Percentiles rank a stretch among this genome's conserved stretches.
These are phyloP conservation scores for Calonectria pseudoturangicola DNA, from an alignment of 2,329 filamentous ascomycete genomes.

Conservation along the genomic window DNA sequence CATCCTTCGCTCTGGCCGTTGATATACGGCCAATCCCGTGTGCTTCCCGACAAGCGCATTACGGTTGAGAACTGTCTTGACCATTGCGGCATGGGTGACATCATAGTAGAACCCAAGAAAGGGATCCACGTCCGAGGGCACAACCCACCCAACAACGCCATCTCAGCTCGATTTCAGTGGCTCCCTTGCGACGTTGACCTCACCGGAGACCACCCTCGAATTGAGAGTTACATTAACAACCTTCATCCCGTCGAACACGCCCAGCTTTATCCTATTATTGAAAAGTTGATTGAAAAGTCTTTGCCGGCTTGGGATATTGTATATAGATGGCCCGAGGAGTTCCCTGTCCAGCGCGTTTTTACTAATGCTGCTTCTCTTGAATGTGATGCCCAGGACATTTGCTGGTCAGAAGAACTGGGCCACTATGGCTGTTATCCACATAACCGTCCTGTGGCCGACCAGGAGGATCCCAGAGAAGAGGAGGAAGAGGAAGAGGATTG, in stretches of 20 bases:
- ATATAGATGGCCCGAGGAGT: conserved; percentile 57
- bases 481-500: conserved; percentile 35
- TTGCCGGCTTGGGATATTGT: conserved; percentile 68
- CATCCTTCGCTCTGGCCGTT: conserved; percentile 79
- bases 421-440: conserved; percentile 41
- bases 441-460: conserved; percentile 52
- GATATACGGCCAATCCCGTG: conserved; percentile 68
- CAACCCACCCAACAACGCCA: neutral
- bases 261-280: conserved; percentile 63
- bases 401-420: conserved; percentile 9
- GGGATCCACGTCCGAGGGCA: neutral
- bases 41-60: conserved; percentile 54
- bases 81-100: conserved; percentile 55
- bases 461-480: conserved; percentile 46
- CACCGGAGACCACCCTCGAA: conserved; percentile 58
- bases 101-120: conserved; percentile 26
- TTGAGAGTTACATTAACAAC: conserved; percentile 73
- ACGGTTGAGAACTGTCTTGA: conserved; percentile 62
- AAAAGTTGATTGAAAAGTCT: conserved; percentile 62
- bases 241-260: conserved; percentile 65
- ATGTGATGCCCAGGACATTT: conserved; percentile 50
- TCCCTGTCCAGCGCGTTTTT: conserved; percentile 52
- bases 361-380: conserved; percentile 29
- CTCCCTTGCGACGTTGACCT: conserved; percentile 71
- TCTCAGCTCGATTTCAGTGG: conserved; percentile 63